Conservation (phyloP, 2,329 filamentous ascomycete species). For the Aspergillus vadensis region DNA sequence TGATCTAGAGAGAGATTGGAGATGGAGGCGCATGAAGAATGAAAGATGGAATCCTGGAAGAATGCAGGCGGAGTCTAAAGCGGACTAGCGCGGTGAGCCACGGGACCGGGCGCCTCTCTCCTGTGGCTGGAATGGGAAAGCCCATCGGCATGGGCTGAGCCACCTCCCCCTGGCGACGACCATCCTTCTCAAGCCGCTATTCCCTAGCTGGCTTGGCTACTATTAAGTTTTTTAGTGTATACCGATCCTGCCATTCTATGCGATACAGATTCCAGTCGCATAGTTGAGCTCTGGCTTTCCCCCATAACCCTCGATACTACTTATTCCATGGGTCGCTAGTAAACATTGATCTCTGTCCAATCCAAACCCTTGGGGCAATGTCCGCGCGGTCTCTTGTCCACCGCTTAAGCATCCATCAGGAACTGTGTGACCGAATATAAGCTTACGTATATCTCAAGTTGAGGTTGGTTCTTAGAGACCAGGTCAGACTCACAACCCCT, state of each 20-base stretch:
- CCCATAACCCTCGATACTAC: too few species aligned
- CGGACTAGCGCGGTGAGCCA: not conserved
- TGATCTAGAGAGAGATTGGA: not conserved
- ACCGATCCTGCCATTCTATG: too few species aligned
- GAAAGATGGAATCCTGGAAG: not conserved
- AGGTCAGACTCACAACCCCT: not conserved
- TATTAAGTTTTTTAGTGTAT: too few species aligned
- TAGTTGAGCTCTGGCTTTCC: too few species aligned
- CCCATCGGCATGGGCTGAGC: not conserved
- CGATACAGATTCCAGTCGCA: too few species aligned
- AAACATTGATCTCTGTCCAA: not conserved
- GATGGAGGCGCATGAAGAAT: not conserved
- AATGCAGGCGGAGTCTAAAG: not conserved
- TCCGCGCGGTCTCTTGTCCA: not conserved
- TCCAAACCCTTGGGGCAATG: not conserved
- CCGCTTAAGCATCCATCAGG: not conserved
- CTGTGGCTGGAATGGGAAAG: not conserved
- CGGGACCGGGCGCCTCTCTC: not conserved
- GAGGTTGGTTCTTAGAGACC: not conserved
- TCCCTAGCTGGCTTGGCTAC: too few species aligned
- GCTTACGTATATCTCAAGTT: not conserved
- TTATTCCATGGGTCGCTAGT: not conserved
- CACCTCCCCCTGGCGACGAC: not conserved
- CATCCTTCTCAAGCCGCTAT: too few species aligned
- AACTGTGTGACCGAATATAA: not conserved